Percentiles rank a stretch among this genome's conserved stretches.
phyloP scores from a whole-genome alignment of 2,329 filamentous ascomycete species.

The Aureobasidium sp. region DNA sequence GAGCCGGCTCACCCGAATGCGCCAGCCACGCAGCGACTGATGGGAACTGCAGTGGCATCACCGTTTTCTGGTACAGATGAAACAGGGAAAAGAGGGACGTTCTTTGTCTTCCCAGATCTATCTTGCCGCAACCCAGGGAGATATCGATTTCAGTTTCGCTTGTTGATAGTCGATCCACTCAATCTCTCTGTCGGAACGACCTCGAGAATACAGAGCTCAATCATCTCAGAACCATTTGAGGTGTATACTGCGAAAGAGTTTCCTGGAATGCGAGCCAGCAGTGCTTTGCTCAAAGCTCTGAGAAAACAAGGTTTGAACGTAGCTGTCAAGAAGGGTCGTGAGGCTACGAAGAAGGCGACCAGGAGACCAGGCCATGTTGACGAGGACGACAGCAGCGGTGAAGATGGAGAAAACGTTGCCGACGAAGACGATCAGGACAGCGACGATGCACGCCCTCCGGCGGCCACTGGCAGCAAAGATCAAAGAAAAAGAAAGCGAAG shows the following conservation, averaged over 20 bases:
- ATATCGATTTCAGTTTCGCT: conserved; percentile 68
- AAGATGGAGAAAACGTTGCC: conserved; percentile 42
- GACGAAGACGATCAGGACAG: conserved; percentile 70
- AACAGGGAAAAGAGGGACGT: conserved; percentile 64
- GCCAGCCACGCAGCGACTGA: conserved; percentile 65
- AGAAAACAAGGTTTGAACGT: conserved; percentile 78
- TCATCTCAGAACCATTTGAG: conserved; percentile 64
- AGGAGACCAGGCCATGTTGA: conserved; percentile 32
- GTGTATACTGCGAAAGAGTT: conserved; percentile 84
- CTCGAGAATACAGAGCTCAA: conserved; percentile 44
- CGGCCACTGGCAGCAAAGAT: background rate
- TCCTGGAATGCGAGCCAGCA: conserved; percentile 74
- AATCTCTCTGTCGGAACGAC: conserved; percentile 48
- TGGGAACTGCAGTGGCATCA: conserved; percentile 71
- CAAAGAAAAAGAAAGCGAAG: conserved; percentile 15
- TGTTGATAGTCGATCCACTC: conserved; percentile 63
- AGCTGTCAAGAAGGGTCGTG: conserved; percentile 79
- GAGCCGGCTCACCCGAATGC: conserved; percentile 43
- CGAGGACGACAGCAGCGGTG: conserved; percentile 31
- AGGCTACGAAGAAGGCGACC: conserved; percentile 38
- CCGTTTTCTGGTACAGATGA: conserved; percentile 73
- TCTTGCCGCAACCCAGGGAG: conserved; percentile 69
- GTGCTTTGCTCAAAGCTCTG: conserved; percentile 62
- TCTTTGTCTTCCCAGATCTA: conserved; percentile 80
- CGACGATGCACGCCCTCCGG: conserved; percentile 6